A percentile compares a stretch with the other conserved stretches of the same genome.
These are phyloP conservation scores for Bretziella fagacearum DNA, from an alignment of 2,329 filamentous ascomycete species.

Conservation along the genomic window DNA sequence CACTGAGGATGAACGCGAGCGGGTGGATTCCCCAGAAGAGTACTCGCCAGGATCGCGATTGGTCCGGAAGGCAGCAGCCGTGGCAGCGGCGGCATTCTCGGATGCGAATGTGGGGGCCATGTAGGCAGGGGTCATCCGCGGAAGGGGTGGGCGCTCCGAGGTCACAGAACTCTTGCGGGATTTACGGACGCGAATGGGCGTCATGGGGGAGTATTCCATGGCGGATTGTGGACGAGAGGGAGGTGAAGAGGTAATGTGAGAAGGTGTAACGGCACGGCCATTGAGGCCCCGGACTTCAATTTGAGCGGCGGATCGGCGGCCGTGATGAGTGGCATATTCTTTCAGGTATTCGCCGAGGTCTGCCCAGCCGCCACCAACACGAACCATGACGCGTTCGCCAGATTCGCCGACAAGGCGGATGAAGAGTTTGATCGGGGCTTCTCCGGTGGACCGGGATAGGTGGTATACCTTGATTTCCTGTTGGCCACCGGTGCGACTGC, in stretches of 20 bases:
- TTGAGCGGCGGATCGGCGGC: conserved; percentile 44
- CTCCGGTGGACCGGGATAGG: conserved; percentile 64
- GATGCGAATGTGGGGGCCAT: conserved; percentile 24
- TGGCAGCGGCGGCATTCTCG: conserved; percentile 17
- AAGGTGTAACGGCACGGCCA: not conserved
- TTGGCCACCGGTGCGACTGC: conserved; percentile 28
- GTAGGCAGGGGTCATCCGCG: conserved; percentile 23
- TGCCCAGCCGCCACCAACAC: conserved; percentile 95
- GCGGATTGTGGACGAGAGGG: conserved; percentile 25
- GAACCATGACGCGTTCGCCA: conserved; percentile 90
- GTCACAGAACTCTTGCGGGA: conserved; percentile 29
- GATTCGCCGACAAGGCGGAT: conserved; percentile 81
- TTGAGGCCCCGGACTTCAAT: conserved; percentile 32
- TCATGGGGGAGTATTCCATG: conserved; percentile 23
- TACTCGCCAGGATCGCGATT: conserved; percentile 16
- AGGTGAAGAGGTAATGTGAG: conserved; percentile 23
- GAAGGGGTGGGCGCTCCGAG: conserved; percentile 10
- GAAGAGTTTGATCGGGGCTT: conserved; percentile 84
- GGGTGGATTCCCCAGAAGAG: conserved; percentile 21
- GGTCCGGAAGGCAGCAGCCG: conserved; percentile 21
- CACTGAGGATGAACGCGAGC: conserved; percentile 36
- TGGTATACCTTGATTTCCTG: conserved; percentile 85
- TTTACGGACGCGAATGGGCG: conserved; percentile 38
- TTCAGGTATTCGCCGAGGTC: conserved; percentile 89
- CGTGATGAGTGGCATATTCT: conserved; percentile 85